Conservation (phyloP, 31 red algal genomes). For the Asparagopsis taxiformis region DNA sequence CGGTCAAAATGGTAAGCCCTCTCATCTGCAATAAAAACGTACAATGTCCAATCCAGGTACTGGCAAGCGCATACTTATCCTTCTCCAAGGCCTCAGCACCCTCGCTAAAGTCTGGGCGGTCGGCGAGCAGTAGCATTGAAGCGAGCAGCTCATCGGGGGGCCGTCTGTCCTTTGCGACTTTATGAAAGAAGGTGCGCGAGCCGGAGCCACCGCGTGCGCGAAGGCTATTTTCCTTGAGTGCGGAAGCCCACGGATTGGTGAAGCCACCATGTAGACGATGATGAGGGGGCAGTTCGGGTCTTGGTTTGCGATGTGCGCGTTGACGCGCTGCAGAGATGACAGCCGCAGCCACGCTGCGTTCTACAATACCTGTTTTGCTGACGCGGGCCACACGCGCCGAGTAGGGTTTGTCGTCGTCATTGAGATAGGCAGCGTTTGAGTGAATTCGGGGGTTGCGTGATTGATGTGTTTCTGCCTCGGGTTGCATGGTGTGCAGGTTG, state of each 20-base stretch:
- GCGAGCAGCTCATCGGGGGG: constrained; percentile 52
- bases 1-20: constrained; percentile 47
- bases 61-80: constrained; percentile 49
- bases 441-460: too few species aligned
- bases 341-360: constrained; percentile 37
- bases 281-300: constrained; percentile 15
- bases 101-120: constrained; percentile 26
- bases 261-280: constrained; percentile 50
- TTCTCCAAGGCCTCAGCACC: constrained; percentile 18
- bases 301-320: constrained; percentile 20
- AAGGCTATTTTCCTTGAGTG: constrained; percentile 24
- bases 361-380: constrained; percentile 33
- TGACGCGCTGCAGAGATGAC: constrained; percentile 45
- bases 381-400: constrained; percentile 4
- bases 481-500: too few species aligned
- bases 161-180: constrained; percentile 47
- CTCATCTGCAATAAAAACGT: constrained; percentile 34
- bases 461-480: too few species aligned
- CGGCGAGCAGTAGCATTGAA: constrained; percentile 45
- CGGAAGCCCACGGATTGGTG: constrained; percentile 61
- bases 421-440: too few species aligned
- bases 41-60: constrained; percentile 53
- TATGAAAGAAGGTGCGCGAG: constrained; percentile 46
- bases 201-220: constrained; percentile 27
- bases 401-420: too few species aligned